Percentiles rank a stretch among this genome's conserved stretches.
phyloP scores from a whole-genome alignment of 2,329 filamentous ascomycete species.

The Phaeophleospora eucalypticola region DNA sequence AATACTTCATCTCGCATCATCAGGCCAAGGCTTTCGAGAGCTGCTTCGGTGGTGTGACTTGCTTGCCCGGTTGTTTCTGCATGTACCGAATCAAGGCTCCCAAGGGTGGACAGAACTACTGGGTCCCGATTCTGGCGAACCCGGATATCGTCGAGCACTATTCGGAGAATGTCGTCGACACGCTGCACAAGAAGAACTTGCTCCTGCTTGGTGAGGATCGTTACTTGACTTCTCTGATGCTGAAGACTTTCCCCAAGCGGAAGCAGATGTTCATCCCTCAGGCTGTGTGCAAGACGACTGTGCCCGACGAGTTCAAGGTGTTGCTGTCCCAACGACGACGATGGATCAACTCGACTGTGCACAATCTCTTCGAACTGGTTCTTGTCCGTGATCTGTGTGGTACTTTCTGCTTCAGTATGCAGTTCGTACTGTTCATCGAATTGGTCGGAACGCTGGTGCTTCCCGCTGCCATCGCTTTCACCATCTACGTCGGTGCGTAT shows the following conservation, averaged over 20 bases:
- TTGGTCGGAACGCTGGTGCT: slow-evolving; percentile 90
- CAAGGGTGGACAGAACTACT: slow-evolving; percentile 98
- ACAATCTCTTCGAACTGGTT: slow-evolving; percentile 97
- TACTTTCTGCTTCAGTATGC: slow-evolving; percentile 99
- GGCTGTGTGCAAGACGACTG: slow-evolving; percentile 97
- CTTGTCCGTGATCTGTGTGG: slow-evolving; percentile 94
- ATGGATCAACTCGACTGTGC: slow-evolving; percentile 99
- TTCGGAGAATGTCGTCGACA: slow-evolving; percentile 98
- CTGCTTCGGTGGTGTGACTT: slow-evolving; percentile 97
- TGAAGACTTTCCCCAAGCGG: slow-evolving; percentile 96
- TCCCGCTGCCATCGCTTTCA: slow-evolving; percentile 94
- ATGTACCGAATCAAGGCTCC: slow-evolving; percentile 99
- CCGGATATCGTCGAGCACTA: slow-evolving; percentile 99
- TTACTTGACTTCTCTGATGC: slow-evolving; percentile 93
- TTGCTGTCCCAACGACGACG: slow-evolving; percentile 89
- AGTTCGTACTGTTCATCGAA: slow-evolving; percentile 96
- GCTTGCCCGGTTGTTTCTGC: slow-evolving; percentile 97
- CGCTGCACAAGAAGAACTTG: slow-evolving; percentile 94
- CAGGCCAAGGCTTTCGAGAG: slow-evolving; percentile 96
- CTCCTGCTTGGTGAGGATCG: slow-evolving; percentile 89
- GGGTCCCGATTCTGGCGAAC: slow-evolving; percentile 97
- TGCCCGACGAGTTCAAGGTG: slow-evolving; percentile 88
- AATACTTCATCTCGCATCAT: slow-evolving; percentile 99
- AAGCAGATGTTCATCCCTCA: slow-evolving; percentile 99
- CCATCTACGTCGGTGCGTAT: slow-evolving; percentile 84